Base-by-base conservation (phyloP, 768 basidiomycete genomes). In the Kwoniella heveanensis region DNA sequence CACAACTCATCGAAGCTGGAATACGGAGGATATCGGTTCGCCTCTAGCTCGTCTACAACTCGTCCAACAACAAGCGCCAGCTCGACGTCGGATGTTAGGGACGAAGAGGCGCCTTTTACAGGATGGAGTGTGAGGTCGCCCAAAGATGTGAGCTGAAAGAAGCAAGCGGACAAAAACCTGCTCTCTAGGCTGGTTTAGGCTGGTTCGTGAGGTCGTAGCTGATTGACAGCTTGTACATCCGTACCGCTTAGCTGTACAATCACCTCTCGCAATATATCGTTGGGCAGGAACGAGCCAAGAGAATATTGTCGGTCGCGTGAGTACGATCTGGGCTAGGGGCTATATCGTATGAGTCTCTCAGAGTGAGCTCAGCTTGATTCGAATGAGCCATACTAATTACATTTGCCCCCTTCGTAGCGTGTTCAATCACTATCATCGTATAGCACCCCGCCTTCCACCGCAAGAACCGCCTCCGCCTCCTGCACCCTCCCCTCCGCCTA, bases 231-330 rank as follows among this genome's bases (percentile, higher is more conserved):
- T 32, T 13, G 13, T 32, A 32, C 13, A 32, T 32, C 5, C 13
- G 32, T 6, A 6, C 5, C 13, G 32, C 53, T 29, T 61, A 94
- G 91, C 85, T 95, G 48, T 88, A 87, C 7, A 85, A 88, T 76
- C 93, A 91, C 78, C 85, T 96, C 39, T 88, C 91, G 69, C 87
- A 91, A 74, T 96, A 88, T 74, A 87, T 98, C 37, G 85, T 98
- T 19, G 94, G 94, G 1, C 94, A 98, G 77, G 89, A 91, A 69
- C 85, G 84, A 63, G 93, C 94, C 2, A 98, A 98, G 85, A 92
- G 92, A 76, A 88, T 90, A 24, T 85, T 97, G 30, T 90, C 91
- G 37, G 94, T 97, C 51, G 94, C 93, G 92, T 92, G 81, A 77
- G 91, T 86, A n/a, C n/a, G n/a, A n/a, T n/a, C n/a, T n/a, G n/a